Evolutionary conservation across 1,139 yeast species (phyloP), one percentile per base, ranked within the genome.

Genomic region (Zygoascus sp.): DNA sequence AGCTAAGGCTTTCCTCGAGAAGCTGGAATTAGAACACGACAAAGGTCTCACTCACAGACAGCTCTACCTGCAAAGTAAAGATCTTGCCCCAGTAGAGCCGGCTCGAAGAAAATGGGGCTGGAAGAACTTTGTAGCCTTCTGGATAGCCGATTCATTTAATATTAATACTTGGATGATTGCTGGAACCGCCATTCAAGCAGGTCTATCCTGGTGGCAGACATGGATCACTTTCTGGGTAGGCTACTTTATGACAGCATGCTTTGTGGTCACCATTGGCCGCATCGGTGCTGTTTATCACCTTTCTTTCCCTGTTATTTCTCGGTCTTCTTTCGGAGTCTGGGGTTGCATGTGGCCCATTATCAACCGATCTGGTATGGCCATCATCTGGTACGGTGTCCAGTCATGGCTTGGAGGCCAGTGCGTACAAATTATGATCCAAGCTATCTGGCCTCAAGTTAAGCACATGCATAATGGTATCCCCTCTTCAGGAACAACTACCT

Each of bases 101-200:
- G 75, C 69, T 15, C 69, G 70, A 5, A 73, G 95, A 61, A 74
- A 75, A 22, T 87, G 96, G 96, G 70, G 78, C 23, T 85, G 95
- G 94, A 81, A 73, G 64, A 84, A 85, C 60, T 87, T 70, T 61
- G 81, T 82, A 8, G 81, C 77, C 53, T 85, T 85, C 58, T 87
- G 96, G 96, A 66, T 86, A 47, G 89, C 95, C 1, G 96, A 86
- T 61, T 80, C 94, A 20, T 84, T 87, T 68, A 87, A 87, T 64
- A 81, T 88, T 58, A 86, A 84, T 62, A 86, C 96, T 10, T 87
- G 94, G 90, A 90, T 85, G 68, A 86, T 88, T 59, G 95, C 95
- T 5, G 81, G 92, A 3, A 83, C 94, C 1, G 94, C 95, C 54
- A 81, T 83, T 50, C 71, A 71, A 46, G 75, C 77, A 34, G 92